Conservation (phyloP, 208 protist genomes). For the Trypanosoma rangeli region DNA sequence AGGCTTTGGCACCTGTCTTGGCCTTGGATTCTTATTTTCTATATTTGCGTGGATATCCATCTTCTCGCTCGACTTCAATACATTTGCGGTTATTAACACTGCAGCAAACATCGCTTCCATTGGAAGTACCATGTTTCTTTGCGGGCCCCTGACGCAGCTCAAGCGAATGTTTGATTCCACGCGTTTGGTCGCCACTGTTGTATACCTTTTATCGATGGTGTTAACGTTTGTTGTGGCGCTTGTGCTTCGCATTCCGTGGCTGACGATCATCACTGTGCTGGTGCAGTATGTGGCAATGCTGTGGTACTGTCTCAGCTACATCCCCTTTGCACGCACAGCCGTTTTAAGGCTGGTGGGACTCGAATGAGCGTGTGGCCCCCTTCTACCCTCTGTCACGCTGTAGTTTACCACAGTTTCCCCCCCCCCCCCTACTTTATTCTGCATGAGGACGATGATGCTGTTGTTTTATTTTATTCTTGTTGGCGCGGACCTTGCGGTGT, state of each 20-base stretch:
- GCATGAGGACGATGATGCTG: neutral
- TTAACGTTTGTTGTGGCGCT: constrained; percentile 62
- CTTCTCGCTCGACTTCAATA: constrained; percentile 46
- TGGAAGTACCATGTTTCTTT: constrained; percentile 63
- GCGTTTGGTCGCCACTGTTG: constrained; percentile 46
- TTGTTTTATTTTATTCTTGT: neutral
- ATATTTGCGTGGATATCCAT: constrained; percentile 61
- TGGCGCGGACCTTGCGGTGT: neutral
- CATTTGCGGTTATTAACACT: constrained; percentile 65
- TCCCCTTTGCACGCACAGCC: constrained; percentile 62
- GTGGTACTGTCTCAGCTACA: constrained; percentile 76
- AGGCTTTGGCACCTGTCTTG: constrained; percentile 44
- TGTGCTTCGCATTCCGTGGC: constrained; percentile 34
- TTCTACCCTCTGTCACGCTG: neutral
- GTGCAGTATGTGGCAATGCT: constrained; percentile 72
- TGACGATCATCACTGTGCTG: constrained; percentile 56
- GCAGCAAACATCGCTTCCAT: constrained; percentile 59
- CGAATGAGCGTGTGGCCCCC: neutral
- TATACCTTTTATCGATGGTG: constrained; percentile 53
- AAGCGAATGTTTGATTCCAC: constrained; percentile 68
- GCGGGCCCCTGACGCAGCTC: constrained; percentile 55
- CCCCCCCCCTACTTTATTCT: no score
- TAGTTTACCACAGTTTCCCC: neutral
- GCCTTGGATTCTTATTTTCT: constrained; percentile 47
- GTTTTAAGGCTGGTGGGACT: constrained; percentile 23